phyloP scores from a whole-genome alignment of 2,329 filamentous ascomycete species.

The Stagonosporopsis cucurbitacearum region DNA sequence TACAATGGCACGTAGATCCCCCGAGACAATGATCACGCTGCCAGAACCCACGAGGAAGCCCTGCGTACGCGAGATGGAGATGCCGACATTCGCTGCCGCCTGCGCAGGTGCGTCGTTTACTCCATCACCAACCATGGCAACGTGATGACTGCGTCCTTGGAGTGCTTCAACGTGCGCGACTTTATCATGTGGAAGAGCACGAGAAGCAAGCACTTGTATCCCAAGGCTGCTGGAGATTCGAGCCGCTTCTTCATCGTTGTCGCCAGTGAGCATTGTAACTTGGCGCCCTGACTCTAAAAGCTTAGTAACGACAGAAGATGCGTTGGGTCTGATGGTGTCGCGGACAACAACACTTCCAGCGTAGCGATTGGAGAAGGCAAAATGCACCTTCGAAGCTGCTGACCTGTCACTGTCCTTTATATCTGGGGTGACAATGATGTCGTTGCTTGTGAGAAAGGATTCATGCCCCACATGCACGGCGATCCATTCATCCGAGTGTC shows the following conservation, averaged over 20 bases:
- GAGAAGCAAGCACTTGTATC: constrained; percentile 8
- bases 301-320: background rate
- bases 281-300: background rate
- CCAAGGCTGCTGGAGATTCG: constrained; percentile 9
- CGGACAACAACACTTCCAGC: background rate
- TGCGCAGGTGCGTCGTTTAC: constrained; percentile 13
- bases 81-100: constrained; percentile 11
- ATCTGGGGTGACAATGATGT: background rate
- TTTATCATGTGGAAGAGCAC: constrained; percentile 14
- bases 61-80: constrained; percentile 14
- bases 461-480: constrained; percentile 1
- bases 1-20: background rate
- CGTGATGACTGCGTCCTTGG: constrained; percentile 5
- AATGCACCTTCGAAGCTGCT: constrained; percentile 3
- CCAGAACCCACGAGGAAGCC: constrained; percentile 8
- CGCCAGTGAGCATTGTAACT: constrained; percentile 14
- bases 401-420: background rate
- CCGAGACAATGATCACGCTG: constrained; percentile 12
- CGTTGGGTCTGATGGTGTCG: constrained; percentile 3
- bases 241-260: constrained; percentile 6
- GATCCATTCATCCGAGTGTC: constrained; percentile 6
- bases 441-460: background rate
- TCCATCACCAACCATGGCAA: constrained; percentile 17
- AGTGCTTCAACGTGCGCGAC: constrained; percentile 6
- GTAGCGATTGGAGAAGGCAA: constrained; percentile 1